Conservation (phyloP, 2,329 filamentous ascomycete species). For the Aspergillus alliaceus region DNA sequence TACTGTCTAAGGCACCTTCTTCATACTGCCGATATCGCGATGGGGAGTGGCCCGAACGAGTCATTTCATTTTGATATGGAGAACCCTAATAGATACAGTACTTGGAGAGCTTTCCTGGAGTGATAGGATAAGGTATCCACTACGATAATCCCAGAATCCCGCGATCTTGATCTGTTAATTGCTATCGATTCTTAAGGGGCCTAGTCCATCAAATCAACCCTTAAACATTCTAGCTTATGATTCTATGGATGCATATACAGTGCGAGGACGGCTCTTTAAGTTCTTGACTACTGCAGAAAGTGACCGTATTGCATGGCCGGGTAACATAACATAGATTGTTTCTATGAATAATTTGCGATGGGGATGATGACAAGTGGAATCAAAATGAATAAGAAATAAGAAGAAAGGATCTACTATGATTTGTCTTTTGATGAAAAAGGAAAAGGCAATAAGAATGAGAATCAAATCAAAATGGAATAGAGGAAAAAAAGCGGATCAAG, state of each 20-base stretch:
- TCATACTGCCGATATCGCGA: background rate
- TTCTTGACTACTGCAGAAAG: background rate
- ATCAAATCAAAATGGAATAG: background rate
- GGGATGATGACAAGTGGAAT: background rate
- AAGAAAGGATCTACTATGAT: background rate
- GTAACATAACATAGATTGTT: background rate
- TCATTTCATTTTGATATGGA: background rate
- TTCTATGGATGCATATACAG: background rate
- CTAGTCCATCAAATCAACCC: too few species aligned
- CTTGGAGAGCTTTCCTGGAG: background rate
- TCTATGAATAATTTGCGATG: background rate
- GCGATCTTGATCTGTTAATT: background rate
- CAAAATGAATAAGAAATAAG: background rate
- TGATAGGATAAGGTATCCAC: background rate
- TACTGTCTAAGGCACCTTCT: background rate
- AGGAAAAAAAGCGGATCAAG: conserved; percentile 3
- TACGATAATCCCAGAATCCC: background rate
- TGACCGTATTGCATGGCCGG: background rate
- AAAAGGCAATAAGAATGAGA: conserved; percentile 2
- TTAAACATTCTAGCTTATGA: background rate
- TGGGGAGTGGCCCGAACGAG: background rate
- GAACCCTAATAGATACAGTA: too few species aligned
- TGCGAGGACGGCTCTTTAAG: background rate
- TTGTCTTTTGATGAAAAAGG: background rate
- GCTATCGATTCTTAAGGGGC: background rate